Conservation (phyloP, 106 monocot genomes). For the Agapanthus africanus region DNA sequence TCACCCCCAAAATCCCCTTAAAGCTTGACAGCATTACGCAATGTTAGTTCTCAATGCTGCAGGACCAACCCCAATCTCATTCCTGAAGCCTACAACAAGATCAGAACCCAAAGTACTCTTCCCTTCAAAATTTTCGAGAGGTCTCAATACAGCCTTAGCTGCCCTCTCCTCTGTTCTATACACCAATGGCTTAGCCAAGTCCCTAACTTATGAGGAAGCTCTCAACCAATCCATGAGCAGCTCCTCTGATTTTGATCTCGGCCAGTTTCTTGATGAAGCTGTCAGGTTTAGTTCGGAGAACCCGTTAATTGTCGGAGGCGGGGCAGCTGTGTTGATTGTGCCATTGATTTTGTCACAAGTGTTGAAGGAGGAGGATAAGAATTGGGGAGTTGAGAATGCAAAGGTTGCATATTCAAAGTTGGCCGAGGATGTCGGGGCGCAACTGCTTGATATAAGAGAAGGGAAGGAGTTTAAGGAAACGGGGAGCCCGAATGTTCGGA, state of each 20-base stretch:
- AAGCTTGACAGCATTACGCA: slow-evolving; percentile 35
- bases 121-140: slow-evolving; percentile 28
- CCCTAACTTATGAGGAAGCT: slow-evolving; percentile 67
- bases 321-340: slow-evolving; percentile 42
- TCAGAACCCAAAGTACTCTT: slow-evolving; percentile 25
- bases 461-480: slow-evolving; percentile 56
- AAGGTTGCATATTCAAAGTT: slow-evolving; percentile 57
- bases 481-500: slow-evolving; percentile 63
- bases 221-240: slow-evolving; percentile 24
- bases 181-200: slow-evolving; percentile 26
- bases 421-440: slow-evolving; percentile 53
- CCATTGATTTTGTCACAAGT: slow-evolving; percentile 47
- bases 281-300: slow-evolving; percentile 57
- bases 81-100: slow-evolving; percentile 18
- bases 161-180: slow-evolving; percentile 1
- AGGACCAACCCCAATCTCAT: slow-evolving; percentile 30
- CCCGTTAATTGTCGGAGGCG: slow-evolving; percentile 53
- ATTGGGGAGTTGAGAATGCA: slow-evolving; percentile 59
- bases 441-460: slow-evolving; percentile 88
- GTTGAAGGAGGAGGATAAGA: slow-evolving; percentile 39
- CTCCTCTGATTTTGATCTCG: slow-evolving; percentile 25
- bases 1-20: too few relatives aligned
- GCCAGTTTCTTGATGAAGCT: slow-evolving; percentile 33
- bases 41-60: slow-evolving; percentile 85
- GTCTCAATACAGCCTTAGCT: background rate